phyloP scores from a whole-genome alignment of 768 basidiomycete genomes.

The Russula lepida region DNA sequence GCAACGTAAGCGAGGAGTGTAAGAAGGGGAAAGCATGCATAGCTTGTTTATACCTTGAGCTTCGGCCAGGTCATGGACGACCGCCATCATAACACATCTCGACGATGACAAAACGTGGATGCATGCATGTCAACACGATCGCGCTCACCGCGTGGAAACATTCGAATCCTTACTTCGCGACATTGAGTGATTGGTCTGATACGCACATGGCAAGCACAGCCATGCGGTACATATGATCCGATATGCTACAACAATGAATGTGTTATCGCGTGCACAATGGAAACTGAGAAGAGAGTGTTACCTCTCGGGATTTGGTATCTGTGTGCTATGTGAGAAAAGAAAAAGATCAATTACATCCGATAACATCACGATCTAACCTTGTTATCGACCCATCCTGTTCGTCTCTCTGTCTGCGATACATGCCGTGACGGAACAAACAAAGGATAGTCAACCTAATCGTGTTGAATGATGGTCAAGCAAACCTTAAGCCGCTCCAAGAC shows the following conservation, averaged over 20 bases:
- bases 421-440: not conserved
- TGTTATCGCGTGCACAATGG: not conserved
- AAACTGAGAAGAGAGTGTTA: slow-evolving; percentile 24
- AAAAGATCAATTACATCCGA: not conserved
- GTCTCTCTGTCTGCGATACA: slow-evolving; percentile 73
- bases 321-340: slow-evolving; percentile 1
- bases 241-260: slow-evolving; percentile 36
- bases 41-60: slow-evolving; percentile 58
- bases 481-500: slow-evolving; percentile 86
- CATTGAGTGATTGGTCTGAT: slow-evolving; percentile 61
- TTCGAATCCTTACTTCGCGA: slow-evolving; percentile 48
- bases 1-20: not conserved
- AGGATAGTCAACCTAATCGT: too few species aligned
- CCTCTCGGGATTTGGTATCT: slow-evolving; percentile 87
- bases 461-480: not conserved
- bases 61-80: slow-evolving; percentile 95
- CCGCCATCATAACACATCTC: slow-evolving; percentile 80
- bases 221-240: slow-evolving; percentile 98
- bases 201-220: slow-evolving; percentile 86
- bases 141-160: not conserved
- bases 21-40: too few species aligned
- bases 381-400: slow-evolving; percentile 91
- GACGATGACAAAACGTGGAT: not conserved
- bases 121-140: not conserved
- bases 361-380: slow-evolving; percentile 38